These are phyloP conservation scores for Tetrapisispora nanseiensis DNA, from an alignment of 805 yeast genomes.

Conservation along the genomic window DNA sequence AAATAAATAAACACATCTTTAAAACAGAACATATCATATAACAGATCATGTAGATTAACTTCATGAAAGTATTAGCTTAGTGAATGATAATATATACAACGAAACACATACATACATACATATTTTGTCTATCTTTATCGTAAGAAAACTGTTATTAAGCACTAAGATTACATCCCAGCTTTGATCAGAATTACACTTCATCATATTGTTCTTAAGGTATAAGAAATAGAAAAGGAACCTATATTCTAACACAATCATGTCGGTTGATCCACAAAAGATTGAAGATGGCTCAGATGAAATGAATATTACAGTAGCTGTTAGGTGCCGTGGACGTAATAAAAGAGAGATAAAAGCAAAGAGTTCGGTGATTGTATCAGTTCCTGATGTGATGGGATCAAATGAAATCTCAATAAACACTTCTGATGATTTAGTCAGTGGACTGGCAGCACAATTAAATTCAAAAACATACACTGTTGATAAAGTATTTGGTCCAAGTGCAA, in stretches of 20 bases:
- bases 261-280: slow-evolving; percentile 1
- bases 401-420: slow-evolving; percentile 40
- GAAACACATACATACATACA: no score
- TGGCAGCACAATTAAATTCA: slow-evolving; percentile 33
- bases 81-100: no score
- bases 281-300: slow-evolving; percentile 24
- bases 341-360: slow-evolving; percentile 50
- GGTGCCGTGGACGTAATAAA: slow-evolving; percentile 53
- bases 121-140: no score
- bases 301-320: slow-evolving; percentile 52
- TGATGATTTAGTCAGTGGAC: slow-evolving; percentile 28
- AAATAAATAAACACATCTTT: no score
- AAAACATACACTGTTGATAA: slow-evolving; percentile 67
- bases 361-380: slow-evolving; percentile 49
- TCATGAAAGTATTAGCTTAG: no score
- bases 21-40: no score
- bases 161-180: not conserved
- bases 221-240: not conserved
- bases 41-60: no score
- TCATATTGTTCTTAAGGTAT: no score
- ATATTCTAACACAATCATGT: not conserved
- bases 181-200: no score
- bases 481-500: slow-evolving; percentile 76
- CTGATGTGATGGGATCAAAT: slow-evolving; percentile 34
- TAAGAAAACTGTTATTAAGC: no score